Percentiles rank a stretch among this genome's conserved stretches.
phyloP scores from a whole-genome alignment of 2,329 filamentous ascomycete genomes.

The Rhinocladiella mackenziei region DNA sequence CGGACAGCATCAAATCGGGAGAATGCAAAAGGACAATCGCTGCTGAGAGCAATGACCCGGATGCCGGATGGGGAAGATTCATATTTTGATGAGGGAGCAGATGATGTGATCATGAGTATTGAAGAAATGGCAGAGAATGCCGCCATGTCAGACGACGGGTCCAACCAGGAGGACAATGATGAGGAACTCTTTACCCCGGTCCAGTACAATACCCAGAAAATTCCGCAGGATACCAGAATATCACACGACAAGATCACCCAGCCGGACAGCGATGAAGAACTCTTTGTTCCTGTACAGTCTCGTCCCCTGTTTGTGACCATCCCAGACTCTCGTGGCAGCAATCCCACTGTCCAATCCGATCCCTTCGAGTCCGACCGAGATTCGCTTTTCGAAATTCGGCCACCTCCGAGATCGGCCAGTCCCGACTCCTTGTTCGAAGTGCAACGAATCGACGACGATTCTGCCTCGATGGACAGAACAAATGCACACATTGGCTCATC shows the following conservation, averaged over 20 bases:
- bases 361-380: slow-evolving; percentile 14
- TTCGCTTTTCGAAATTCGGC: slow-evolving; percentile 15
- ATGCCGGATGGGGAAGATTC: slow-evolving; percentile 14
- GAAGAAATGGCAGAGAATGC: slow-evolving; percentile 29
- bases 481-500: not conserved
- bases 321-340: slow-evolving; percentile 6
- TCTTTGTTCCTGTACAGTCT: slow-evolving; percentile 11
- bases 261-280: slow-evolving; percentile 11
- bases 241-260: too few species aligned
- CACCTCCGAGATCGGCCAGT: slow-evolving; percentile 15
- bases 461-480: too few species aligned
- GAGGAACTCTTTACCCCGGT: slow-evolving; percentile 3
- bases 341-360: slow-evolving; percentile 1
- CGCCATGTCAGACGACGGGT: slow-evolving; percentile 13
- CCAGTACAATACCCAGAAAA: too few species aligned
- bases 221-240: too few species aligned
- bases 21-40: slow-evolving; percentile 17
- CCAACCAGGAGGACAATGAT: slow-evolving; percentile 5
- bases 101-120: slow-evolving; percentile 27
- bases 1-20: not conserved
- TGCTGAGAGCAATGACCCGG: slow-evolving; percentile 27
- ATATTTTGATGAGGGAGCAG: slow-evolving; percentile 15
- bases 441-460: too few species aligned
- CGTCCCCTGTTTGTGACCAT: not conserved
- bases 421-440: slow-evolving; percentile 28